Evolutionary conservation across 2,329 filamentous ascomycete genomes (phyloP), one percentile per base, ranked within the genome.

Genomic region (Xylaria sp.): DNA sequence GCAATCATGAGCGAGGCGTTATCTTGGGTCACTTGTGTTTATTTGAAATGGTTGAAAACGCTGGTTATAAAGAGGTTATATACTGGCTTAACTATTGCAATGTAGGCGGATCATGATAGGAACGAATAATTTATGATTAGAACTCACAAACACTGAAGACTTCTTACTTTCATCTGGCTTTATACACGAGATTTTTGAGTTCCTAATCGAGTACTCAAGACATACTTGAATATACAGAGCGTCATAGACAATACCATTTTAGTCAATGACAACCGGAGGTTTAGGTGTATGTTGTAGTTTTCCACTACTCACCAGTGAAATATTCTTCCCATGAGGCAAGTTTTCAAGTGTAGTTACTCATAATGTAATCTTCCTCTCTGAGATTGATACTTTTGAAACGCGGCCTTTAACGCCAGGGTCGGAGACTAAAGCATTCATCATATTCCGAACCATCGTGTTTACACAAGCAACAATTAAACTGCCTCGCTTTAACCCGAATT

Each of bases 1-100:
- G 39, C 60, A 67, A 48, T 57, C 64, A 66, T 72, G 62, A 72
- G 49, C 56, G 31, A 57, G 66, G 51, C 56, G 56, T 58, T 33
- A 58, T 65, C 7, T 31, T 54, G 54, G 48, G 23, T 41, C 31
- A 51, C 51, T 25, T 15, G 52, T 55, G 28, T 55, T 28, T 1
- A 20, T 64, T 54, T 31, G 18, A 48, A 48, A 55, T 55, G 13
- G 31, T 52, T 62, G 20, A 49, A 49, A 20, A 10, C 57, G 46
- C 48, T 46, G 25, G 25, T 31, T 57, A 18, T 41, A 60, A 36
- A 61, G 46, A 48, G 48, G 28, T 10, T 36, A 54, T 25, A 46
- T 43, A 49, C 25, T 33, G 57, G 25, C 48, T 48, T 61, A 52
- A 13, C 20, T 51, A 25, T 51, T 52, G 43, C 41, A 62, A 41